Evolutionary conservation across 768 basidiomycete genomes (phyloP).

Genomic region (Suillus plorans): DNA sequence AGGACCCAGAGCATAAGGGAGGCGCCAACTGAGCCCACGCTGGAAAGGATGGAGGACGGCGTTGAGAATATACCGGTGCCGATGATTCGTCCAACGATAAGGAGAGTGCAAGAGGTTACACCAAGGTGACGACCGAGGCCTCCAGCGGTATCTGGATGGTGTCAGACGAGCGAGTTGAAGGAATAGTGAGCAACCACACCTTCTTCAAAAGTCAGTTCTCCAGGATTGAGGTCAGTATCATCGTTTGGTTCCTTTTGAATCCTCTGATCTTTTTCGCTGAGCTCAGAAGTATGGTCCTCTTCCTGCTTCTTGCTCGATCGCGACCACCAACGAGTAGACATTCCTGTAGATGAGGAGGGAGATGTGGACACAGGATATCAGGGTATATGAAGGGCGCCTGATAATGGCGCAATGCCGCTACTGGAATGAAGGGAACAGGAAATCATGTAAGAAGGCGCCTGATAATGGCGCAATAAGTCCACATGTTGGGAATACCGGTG

Average conservation of each 20-base stretch:
- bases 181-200: slow-evolving; percentile 25
- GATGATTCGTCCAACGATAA: slow-evolving; percentile 58
- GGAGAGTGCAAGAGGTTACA: slow-evolving; percentile 54
- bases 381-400: background rate
- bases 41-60: slow-evolving; percentile 55
- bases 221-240: slow-evolving; percentile 34
- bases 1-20: slow-evolving; percentile 65
- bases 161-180: background rate
- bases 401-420: too few species aligned
- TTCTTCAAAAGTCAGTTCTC: slow-evolving; percentile 50
- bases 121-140: slow-evolving; percentile 61
- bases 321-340: slow-evolving; percentile 12
- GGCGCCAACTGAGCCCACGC: slow-evolving; percentile 58
- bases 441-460: too few species aligned
- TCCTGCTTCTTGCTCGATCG: slow-evolving; percentile 4
- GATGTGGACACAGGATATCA: too few species aligned
- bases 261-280: slow-evolving; percentile 1
- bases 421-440: too few species aligned
- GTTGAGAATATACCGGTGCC: slow-evolving; percentile 69
- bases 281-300: background rate
- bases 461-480: too few species aligned
- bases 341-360: background rate
- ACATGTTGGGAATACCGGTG: too few species aligned
- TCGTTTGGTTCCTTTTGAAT: slow-evolving; percentile 1
- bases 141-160: slow-evolving; percentile 45